Evolutionary conservation across 2,329 filamentous ascomycete genomes (phyloP), one percentile per base, ranked within the genome.

Genomic region (Penicillium sp.): DNA sequence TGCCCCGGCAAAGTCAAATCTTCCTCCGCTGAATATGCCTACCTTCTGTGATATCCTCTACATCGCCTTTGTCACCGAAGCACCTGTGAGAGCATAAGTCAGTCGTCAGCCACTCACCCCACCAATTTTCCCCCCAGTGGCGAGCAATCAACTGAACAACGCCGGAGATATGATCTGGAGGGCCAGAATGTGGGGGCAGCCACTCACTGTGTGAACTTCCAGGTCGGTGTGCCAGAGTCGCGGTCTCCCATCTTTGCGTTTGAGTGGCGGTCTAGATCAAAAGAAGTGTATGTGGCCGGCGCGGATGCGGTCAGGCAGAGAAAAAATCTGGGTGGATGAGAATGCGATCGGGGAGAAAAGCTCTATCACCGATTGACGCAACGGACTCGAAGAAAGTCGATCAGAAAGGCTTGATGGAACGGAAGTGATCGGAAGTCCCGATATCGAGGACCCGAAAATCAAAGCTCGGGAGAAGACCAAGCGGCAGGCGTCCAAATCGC

Each of bases 11-110:
- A 18, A 18, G 18, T 18, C 18, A 18, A 18, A 18, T 18, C 18
- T 18, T 3, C 18, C 18, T 18, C 18, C 18, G 18, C 18, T 18
- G 18, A 18, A 18, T 3, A 18, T 42, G 46, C 12, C 28, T 77
- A 90, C 88, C 88, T 85, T 96, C 90, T 73, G 90, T 96, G 71
- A 96, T 96, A 72, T 96, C 90, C 73, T 97, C 93, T 59, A 98
- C 91, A 76, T 98, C 93, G 63, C 93, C 93, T 76, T 98, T 98
- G 77, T 98, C 93, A 73, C 93, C 93, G 75, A 98, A 98, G 78
- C 93, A 97, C 78, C 91, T 97, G 65, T 35, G 13, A 8, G 18
- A 1, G 3, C 4, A 41, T 8, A 24, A 24, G 52, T 55, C 55
- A 60, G 52, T 40, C 45, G 35, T 24, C 25, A 32, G 45, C 18